Evolutionary conservation across 768 basidiomycete genomes (phyloP), one percentile per base, ranked within the genome.

Genomic region (Russula sp.): DNA sequence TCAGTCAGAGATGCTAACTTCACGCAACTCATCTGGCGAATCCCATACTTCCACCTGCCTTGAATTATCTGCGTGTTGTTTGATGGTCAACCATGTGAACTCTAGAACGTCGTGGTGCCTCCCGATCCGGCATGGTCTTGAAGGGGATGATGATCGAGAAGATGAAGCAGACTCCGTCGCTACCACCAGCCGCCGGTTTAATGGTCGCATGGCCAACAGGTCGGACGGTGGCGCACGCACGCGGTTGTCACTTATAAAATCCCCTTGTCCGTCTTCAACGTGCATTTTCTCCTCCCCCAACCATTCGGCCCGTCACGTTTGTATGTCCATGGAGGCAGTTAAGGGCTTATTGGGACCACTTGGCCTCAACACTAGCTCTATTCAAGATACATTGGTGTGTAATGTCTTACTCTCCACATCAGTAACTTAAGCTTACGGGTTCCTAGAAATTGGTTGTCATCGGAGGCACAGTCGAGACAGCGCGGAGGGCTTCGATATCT

Each of bases 381-480:
- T 92, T 37, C 87, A 89, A 66, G 90, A 91, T 67, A 91, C 90
- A 45, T 77, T 92, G 39, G 90, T 90, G 72, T 56, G 80, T 73
- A 27, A 39, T 52, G 22, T 47, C 35, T 40, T n/a, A 22, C 35
- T 27, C 4, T 22, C 37, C 18, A 22, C 16, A 6, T 45, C 47
- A 20, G 7, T 22, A 51, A 58, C 47, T 27, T 55, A 22, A 50
- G 18, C 44, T 55, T 5, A 61, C 61, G 63, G 49, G 31, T 49
- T 42, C n/a, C 5, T 67, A 91, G 91, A 92, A 91, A 87, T 80
- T 92, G 31, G 91, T 94, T 44, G 91, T 93, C 70, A 88, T 93
- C 71, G 91, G 91, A 34, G 91, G 91, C 1, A 93, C 91, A 0
- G 87, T 92, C 20, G 91, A 93, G 72, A 92, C 90, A 20, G 90